Percentiles rank a stretch among this genome's conserved stretches.
These are phyloP conservation scores for Ulota crispa DNA, from an alignment of 225 moss, liverwort and hornwort species.

Conservation along the genomic window DNA sequence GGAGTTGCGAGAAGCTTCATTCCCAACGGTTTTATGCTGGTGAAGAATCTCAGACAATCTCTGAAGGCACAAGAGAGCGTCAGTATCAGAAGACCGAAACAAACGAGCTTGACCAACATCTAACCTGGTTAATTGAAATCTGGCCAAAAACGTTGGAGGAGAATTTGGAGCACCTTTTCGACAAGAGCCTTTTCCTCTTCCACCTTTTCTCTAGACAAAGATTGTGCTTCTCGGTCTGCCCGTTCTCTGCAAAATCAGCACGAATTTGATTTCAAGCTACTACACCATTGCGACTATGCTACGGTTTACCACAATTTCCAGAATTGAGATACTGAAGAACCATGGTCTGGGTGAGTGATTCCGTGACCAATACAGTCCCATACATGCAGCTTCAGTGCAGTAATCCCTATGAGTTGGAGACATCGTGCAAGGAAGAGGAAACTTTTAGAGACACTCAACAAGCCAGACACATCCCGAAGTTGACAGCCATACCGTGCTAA, in stretches of 20 bases:
- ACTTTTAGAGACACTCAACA: not conserved
- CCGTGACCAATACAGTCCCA: not conserved
- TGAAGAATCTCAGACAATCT: conserved; percentile 37
- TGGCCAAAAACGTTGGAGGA: not conserved
- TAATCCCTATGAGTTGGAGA: not conserved
- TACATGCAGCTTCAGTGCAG: not conserved
- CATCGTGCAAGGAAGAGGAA: conserved; percentile 1
- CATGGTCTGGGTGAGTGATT: not conserved
- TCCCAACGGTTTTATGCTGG: conserved; percentile 29
- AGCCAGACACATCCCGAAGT: not conserved
- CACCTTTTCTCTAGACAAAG: conserved; percentile 60
- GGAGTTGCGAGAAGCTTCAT: conserved; percentile 17
- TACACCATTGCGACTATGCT: not conserved
- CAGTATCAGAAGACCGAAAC: not conserved
- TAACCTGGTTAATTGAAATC: not conserved
- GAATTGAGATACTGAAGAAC: not conserved
- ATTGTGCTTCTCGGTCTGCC: conserved; percentile 63
- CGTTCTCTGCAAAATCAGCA: conserved; percentile 57
- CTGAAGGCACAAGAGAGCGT: conserved; percentile 20
- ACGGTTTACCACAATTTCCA: not conserved
- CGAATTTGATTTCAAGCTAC: not conserved
- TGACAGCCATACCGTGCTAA: conserved; percentile 52
- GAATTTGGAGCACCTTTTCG: conserved; percentile 48
- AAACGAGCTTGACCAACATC: not conserved
- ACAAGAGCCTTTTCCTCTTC: conserved; percentile 51